phyloP scores from a whole-genome alignment of 208 protist genomes.

The Sergeia podlipaevii region DNA sequence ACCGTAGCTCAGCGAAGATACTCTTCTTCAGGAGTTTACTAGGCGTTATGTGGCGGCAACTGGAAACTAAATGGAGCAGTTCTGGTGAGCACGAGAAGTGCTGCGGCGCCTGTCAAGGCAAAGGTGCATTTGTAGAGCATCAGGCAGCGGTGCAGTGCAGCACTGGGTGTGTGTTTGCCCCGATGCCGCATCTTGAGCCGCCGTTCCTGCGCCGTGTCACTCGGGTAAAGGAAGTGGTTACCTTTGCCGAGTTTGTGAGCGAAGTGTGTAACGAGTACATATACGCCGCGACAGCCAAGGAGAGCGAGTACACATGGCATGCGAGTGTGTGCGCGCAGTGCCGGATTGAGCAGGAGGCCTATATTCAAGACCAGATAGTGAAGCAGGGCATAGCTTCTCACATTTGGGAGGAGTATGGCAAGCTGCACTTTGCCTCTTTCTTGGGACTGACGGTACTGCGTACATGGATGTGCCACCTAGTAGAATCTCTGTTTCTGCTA shows the following conservation, averaged over 20 bases:
- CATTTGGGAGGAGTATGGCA: conserved; percentile 28
- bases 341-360: conserved; percentile 32
- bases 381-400: conserved; percentile 10
- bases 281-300: conserved; percentile 20
- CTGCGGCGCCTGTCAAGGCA: neutral
- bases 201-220: conserved; percentile 64
- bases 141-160: neutral
- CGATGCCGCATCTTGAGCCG: conserved; percentile 67
- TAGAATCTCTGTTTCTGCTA: conserved; percentile 72
- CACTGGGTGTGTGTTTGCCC: conserved; percentile 16
- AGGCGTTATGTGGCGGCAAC: conserved; percentile 47
- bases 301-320: conserved; percentile 34
- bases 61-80: conserved; percentile 5
- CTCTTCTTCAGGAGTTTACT: conserved; percentile 84
- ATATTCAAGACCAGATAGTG: conserved; percentile 13
- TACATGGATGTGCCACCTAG: conserved; percentile 89
- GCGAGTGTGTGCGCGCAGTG: conserved; percentile 37
- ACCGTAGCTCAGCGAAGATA: conserved; percentile 59
- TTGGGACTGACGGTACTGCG: conserved; percentile 80
- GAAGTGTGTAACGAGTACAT: conserved; percentile 60
- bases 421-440: conserved; percentile 57
- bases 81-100: neutral
- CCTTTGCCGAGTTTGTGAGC: conserved; percentile 41
- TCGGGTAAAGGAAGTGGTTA: conserved; percentile 54
- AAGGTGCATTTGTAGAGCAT: neutral